Conservation (phyloP, 805 yeast species). For the Lipomyces yamadae region DNA sequence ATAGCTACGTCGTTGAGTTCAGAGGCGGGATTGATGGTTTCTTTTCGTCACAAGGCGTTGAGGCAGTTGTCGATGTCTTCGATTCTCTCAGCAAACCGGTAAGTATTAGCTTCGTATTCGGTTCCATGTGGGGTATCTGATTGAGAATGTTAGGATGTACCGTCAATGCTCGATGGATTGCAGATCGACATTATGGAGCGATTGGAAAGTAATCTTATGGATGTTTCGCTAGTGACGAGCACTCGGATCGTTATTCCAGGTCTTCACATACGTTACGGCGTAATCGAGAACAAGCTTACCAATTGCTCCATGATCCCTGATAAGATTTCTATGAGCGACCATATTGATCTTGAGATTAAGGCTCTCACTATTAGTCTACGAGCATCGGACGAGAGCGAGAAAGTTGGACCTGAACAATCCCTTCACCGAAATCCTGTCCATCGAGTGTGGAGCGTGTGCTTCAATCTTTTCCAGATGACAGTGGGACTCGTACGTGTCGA, state of each 20-base stretch:
- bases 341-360: constrained; percentile 28
- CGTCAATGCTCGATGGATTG: constrained; percentile 63
- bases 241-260: constrained; percentile 56
- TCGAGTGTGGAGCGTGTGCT: constrained; percentile 25
- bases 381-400: constrained; percentile 20
- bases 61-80: constrained; percentile 49
- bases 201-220: constrained; percentile 48
- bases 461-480: constrained; percentile 20
- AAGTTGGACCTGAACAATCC: background rate
- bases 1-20: constrained; percentile 59
- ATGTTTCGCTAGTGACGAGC: constrained; percentile 49
- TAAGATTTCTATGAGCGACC: constrained; percentile 12
- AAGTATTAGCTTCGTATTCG: background rate
- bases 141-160: constrained; percentile 46
- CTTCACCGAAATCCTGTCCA: constrained; percentile 27
- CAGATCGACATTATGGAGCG: constrained; percentile 62
- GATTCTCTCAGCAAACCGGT: constrained; percentile 42
- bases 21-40: constrained; percentile 54
- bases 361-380: constrained; percentile 14
- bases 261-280: constrained; percentile 50
- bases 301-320: constrained; percentile 18
- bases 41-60: constrained; percentile 54
- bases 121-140: background rate
- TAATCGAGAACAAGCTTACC: constrained; percentile 19
- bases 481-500: constrained; percentile 17